phyloP scores from a whole-genome alignment of 2,329 filamentous ascomycete species.

The Trichoderma endophyticum region DNA sequence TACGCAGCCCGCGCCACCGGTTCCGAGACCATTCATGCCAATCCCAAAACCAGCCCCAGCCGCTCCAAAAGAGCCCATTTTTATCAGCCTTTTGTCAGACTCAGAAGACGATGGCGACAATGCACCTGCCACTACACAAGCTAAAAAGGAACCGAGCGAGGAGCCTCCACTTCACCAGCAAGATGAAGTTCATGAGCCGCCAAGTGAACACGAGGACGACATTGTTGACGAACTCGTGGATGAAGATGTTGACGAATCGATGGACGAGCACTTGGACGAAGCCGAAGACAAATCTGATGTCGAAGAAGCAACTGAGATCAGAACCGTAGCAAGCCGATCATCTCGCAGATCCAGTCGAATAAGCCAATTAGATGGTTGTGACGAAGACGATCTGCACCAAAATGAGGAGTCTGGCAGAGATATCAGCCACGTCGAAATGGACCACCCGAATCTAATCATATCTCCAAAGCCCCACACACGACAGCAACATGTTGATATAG shows the following conservation, averaged over 20 bases:
- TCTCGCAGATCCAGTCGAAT: slow-evolving; percentile 3
- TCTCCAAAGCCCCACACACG: neutral
- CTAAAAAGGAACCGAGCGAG: neutral
- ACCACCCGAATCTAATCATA: neutral
- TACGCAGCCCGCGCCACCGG: neutral
- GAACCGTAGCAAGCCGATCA: neutral
- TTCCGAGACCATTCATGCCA: slow-evolving; percentile 1
- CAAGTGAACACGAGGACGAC: neutral
- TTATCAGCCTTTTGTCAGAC: slow-evolving; percentile 48
- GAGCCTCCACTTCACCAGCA: neutral
- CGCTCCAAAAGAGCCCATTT: slow-evolving; percentile 35
- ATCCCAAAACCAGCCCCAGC: slow-evolving; percentile 16
- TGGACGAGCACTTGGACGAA: neutral
- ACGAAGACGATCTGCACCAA: neutral
- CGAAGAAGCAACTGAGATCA: neutral
- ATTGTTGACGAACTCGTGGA: neutral
- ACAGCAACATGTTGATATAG: neutral
- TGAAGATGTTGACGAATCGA: slow-evolving; percentile 1
- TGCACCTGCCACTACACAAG: neutral
- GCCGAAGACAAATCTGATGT: neutral
- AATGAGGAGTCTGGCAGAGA: neutral
- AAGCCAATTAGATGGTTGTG: slow-evolving; percentile 10
- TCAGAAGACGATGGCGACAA: slow-evolving; percentile 43
- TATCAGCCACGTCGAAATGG: neutral
- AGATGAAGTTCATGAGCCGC: neutral